Percentiles rank a stretch among this genome's conserved stretches.
These are phyloP conservation scores for Evansstolkia leycettana DNA, from an alignment of 495 filamentous ascomycete genomes.

Conservation along the genomic window DNA sequence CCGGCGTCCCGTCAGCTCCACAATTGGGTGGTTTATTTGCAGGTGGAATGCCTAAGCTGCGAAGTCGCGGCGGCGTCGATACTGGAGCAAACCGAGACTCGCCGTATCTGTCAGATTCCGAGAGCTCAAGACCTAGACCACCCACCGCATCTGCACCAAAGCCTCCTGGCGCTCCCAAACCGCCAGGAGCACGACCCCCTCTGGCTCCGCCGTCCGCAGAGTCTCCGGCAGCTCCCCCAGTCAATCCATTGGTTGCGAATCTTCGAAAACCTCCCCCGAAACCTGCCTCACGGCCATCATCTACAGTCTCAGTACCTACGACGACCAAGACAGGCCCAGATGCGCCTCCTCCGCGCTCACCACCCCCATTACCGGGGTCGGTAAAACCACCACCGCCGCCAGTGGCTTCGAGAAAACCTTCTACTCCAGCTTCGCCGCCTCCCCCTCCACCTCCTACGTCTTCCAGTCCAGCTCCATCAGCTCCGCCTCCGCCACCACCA, in stretches of 20 bases:
- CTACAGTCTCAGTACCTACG: conserved; percentile 35
- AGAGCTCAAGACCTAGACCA: conserved; percentile 34
- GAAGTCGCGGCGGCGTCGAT: conserved; percentile 78
- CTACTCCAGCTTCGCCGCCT: conserved; percentile 29
- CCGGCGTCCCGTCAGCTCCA: conserved; percentile 46
- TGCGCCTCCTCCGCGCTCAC: conserved; percentile 48
- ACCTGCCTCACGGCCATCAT: conserved; percentile 39
- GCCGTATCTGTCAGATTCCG: conserved; percentile 69
- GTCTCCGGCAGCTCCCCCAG: conserved; percentile 34
- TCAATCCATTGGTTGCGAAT: conserved; percentile 46
- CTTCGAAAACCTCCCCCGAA: conserved; percentile 45
- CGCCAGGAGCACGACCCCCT: conserved; percentile 41
- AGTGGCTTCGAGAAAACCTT: conserved; percentile 48
- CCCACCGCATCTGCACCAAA: conserved; percentile 39
- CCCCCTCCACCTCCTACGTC: conserved; percentile 25
- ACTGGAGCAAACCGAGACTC: conserved; percentile 73
- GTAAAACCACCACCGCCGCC: conserved; percentile 39
- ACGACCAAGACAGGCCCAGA: conserved; percentile 32
- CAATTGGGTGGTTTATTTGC: conserved; percentile 86
- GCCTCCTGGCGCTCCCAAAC: conserved; percentile 50
- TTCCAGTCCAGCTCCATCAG: conserved; percentile 22
- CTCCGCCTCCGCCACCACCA: conserved; percentile 40
- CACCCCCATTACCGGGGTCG: conserved; percentile 48
- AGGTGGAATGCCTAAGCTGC: conserved; percentile 89
- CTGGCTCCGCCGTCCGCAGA: conserved; percentile 43